Conservation (phyloP, 2,329 filamentous ascomycete genomes). For the Juglanconis juglandina region DNA sequence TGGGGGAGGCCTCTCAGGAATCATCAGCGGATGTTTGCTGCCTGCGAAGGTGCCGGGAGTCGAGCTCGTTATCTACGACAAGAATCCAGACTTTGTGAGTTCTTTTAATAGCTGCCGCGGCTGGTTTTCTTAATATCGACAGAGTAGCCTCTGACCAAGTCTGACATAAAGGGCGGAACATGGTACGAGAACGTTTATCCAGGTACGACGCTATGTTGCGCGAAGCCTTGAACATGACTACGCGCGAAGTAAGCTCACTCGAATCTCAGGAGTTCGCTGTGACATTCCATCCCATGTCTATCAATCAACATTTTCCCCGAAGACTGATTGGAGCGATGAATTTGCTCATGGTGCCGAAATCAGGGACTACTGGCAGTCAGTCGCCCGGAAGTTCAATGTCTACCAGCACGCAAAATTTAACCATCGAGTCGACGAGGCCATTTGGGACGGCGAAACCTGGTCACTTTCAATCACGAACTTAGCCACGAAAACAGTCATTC, state of each 20-base stretch:
- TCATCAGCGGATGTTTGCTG: slow-evolving; percentile 62
- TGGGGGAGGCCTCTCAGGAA: slow-evolving; percentile 61
- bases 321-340: slow-evolving; percentile 65
- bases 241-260: not conserved
- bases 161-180: slow-evolving; percentile 41
- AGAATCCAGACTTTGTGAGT: slow-evolving; percentile 63
- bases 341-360: slow-evolving; percentile 68
- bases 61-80: slow-evolving; percentile 64
- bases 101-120: not conserved
- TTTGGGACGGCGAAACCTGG: slow-evolving; percentile 61
- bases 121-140: not conserved
- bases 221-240: not conserved
- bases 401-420: slow-evolving; percentile 55
- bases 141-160: not conserved
- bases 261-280: slow-evolving; percentile 51
- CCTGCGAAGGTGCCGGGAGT: slow-evolving; percentile 67
- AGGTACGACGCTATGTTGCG: slow-evolving; percentile 24
- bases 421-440: slow-evolving; percentile 51
- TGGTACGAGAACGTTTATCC: slow-evolving; percentile 59
- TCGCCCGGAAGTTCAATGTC: slow-evolving; percentile 62
- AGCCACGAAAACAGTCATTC: slow-evolving; percentile 34
- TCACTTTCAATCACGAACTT: slow-evolving; percentile 43
- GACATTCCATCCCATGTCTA: slow-evolving; percentile 70
- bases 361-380: slow-evolving; percentile 59
- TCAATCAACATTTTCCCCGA: slow-evolving; percentile 64